Base-by-base conservation (phyloP, 257 asterid species). In the Petunia axillaris region DNA sequence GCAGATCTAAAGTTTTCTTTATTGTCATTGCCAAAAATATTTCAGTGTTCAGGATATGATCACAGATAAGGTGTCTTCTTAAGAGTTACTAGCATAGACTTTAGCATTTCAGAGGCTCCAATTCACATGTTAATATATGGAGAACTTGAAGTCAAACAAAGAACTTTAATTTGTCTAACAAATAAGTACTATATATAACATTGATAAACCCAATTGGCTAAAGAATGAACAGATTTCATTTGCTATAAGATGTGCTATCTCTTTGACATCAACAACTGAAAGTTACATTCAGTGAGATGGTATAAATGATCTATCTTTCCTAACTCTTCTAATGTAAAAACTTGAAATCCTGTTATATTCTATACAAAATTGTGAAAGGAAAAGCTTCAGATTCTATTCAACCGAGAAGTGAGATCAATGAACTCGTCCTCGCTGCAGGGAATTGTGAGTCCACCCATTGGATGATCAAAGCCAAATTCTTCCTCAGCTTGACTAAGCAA, bases 401-500 rank as follows among this genome's bases (percentile, higher is more conserved):
- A 77, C 4, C 58, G 75, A 36, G 89, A 83, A 7, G 87, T 81
- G 60, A 87, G n/a, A 75, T 84, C 40, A 8, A 66, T 8, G 59
- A 92, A 92, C n/a, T 76, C 40, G 10, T 84, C 87, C 53, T 82
- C 79, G 57, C 78, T 57, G 68, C 87, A 87, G 6, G 82, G 85
- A 77, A 83, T 71, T 6, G 84, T 83, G 6, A 85, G 83, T 36
- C 83, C 89, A 3, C 86, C 86, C 83, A 80, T 85, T 39, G 84
- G 80, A 79, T 87, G 87, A 71, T 85, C 76, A 73, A 80, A 87
- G 4, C 90, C 88, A 36, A 79, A 84, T 79, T 86, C 89, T 59
- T 81, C 81, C n/a, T 81, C 82, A 55, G 84, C 83, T 36, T 54
- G 64, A 55, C 67, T 62, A 39, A 84, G 75, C 50, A 82, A 52